Evolutionary conservation across 306 rosid genomes (phyloP).

Genomic region (Ammopiptanthus mongolicus): DNA sequence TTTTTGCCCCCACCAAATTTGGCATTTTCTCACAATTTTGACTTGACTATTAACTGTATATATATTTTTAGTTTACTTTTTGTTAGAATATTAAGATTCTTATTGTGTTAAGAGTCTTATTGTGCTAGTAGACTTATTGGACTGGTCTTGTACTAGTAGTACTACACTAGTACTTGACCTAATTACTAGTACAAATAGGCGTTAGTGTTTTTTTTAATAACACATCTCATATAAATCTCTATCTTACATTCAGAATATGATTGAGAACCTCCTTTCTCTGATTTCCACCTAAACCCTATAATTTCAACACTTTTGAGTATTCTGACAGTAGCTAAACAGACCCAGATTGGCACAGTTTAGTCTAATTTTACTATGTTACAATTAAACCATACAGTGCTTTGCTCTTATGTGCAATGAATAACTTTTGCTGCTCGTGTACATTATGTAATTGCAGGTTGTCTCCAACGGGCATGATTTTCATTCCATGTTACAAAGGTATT

Average conservation of each 20-base stretch:
- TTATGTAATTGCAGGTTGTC: conserved; percentile 58
- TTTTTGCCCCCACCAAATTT: neutral
- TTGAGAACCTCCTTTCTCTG: neutral
- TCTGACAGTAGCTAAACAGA: neutral
- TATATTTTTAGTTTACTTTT: neutral
- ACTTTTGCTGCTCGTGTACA: conserved; percentile 19
- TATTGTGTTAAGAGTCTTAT: neutral
- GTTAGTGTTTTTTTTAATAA: neutral
- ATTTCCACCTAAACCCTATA: neutral
- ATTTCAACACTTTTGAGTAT: neutral
- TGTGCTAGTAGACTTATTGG: neutral
- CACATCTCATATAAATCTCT: neutral
- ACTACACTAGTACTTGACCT: neutral
- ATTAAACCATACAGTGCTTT: neutral
- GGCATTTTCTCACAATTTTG: neutral
- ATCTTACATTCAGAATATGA: neutral
- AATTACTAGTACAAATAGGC: neutral
- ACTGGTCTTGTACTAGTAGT: neutral
- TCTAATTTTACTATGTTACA: neutral
- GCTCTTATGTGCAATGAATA: neutral
- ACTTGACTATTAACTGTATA: neutral
- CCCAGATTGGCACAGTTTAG: neutral
- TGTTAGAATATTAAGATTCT: neutral
- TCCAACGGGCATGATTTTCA: conserved; percentile 95
- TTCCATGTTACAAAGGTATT: conserved; percentile 95